These are phyloP conservation scores for Macadamia tetraphylla DNA, from an alignment of 164 flowering plant genomes.

Conservation along the genomic window DNA sequence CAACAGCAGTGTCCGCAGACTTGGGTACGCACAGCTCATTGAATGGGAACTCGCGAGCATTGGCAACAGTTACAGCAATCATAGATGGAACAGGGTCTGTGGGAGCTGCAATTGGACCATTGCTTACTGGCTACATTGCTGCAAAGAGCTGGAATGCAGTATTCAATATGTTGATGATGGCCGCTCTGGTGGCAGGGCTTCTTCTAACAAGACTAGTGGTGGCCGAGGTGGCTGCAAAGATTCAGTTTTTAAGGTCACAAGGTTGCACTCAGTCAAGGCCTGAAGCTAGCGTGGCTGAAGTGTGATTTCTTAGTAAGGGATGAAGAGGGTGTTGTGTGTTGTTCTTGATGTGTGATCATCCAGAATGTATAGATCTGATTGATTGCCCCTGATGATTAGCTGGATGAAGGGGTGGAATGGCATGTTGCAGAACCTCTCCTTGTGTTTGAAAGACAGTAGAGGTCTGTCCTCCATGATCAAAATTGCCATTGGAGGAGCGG, in stretches of 20 bases:
- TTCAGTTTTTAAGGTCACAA: constrained; percentile 29
- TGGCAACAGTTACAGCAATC: constrained; percentile 81
- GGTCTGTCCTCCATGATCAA: no score
- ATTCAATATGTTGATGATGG: constrained; percentile 65
- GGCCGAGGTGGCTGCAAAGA: constrained; percentile 57
- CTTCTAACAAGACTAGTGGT: constrained; percentile 55
- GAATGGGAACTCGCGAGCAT: constrained; percentile 60
- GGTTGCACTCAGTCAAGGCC: constrained; percentile 11
- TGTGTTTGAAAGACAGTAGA: background rate
- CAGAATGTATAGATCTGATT: background rate
- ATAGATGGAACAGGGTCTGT: constrained; percentile 88
- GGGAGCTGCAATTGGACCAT: constrained; percentile 80
- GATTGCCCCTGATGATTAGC: background rate
- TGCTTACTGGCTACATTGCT: constrained; percentile 68
- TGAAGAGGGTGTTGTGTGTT: background rate
- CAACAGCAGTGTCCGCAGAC: constrained; percentile 85
- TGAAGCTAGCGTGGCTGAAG: constrained; percentile 10
- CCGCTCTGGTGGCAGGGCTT: constrained; percentile 64
- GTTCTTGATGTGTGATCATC: background rate
- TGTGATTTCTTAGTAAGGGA: constrained; percentile 13
- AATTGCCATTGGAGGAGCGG: no score
- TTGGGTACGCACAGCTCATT: constrained; percentile 70
- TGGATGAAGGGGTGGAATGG: constrained; percentile 1
- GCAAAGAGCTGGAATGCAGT: constrained; percentile 60
- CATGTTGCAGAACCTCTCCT: constrained; percentile 11